A percentile compares a stretch with the other conserved stretches of the same genome.
Evolutionary conservation across 768 basidiomycete genomes (phyloP).

Genomic region (Crassisporium funariophilum): DNA sequence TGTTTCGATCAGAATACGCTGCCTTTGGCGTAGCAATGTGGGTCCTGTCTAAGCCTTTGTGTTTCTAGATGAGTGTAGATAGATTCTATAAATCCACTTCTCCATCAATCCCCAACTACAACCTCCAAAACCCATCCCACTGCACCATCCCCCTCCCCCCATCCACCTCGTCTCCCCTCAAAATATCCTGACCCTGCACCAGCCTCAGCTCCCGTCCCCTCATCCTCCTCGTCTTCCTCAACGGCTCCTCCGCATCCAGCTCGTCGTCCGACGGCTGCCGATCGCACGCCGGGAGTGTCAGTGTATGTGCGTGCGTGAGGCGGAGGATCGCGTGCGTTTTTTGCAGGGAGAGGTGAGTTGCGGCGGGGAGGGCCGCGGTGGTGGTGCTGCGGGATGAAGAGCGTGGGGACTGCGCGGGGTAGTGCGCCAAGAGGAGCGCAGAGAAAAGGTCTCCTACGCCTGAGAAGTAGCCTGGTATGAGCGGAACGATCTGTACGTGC

Average conservation of each 20-base stretch:
- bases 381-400: constrained; percentile 5
- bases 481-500: constrained; percentile 71
- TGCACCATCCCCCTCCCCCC: constrained; percentile 36
- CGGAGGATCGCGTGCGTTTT: constrained; percentile 75
- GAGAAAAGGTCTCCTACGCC: constrained; percentile 98
- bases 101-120: too few relatives aligned
- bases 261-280: constrained; percentile 75
- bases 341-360: constrained; percentile 56
- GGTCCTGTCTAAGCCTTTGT: too few relatives aligned
- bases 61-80: too few relatives aligned
- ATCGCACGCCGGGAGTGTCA: constrained; percentile 60
- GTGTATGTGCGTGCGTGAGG: constrained; percentile 59
- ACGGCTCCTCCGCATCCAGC: constrained; percentile 62
- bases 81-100: too few relatives aligned
- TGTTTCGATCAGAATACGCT: too few relatives aligned
- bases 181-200: constrained; percentile 73
- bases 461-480: constrained; percentile 89
- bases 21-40: too few relatives aligned
- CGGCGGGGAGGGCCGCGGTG: constrained; percentile 11
- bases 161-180: constrained; percentile 47
- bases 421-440: constrained; percentile 86
- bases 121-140: constrained; percentile 52
- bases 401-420: constrained; percentile 21
- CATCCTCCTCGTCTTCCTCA: constrained; percentile 74
- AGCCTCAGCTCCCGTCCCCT: constrained; percentile 83